phyloP scores from a whole-genome alignment of 495 filamentous ascomycete genomes.

The Tuber brumale region DNA sequence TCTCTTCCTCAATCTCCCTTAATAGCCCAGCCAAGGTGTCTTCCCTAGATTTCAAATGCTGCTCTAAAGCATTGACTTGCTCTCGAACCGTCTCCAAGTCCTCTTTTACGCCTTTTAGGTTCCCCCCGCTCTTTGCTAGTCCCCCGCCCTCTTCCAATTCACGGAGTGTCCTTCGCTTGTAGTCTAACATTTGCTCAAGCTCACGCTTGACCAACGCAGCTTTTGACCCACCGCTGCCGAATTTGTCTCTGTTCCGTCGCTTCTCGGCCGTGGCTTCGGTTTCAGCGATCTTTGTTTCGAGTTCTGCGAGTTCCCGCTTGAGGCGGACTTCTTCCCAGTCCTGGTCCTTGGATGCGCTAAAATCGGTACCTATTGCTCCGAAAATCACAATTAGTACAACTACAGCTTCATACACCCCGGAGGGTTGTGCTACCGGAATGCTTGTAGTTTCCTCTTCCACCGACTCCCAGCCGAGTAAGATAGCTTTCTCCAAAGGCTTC shows the following conservation, averaged over 20 bases:
- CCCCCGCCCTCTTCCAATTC: slow-evolving; percentile 71
- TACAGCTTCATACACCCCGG: not conserved
- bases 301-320: slow-evolving; percentile 79
- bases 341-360: slow-evolving; percentile 58
- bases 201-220: slow-evolving; percentile 88
- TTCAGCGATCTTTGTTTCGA: slow-evolving; percentile 74
- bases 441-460: slow-evolving; percentile 63
- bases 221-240: slow-evolving; percentile 47
- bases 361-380: slow-evolving; percentile 61
- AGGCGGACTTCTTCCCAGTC: slow-evolving; percentile 97
- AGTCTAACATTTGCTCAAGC: slow-evolving; percentile 79
- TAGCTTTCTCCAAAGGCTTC: slow-evolving; percentile 96
- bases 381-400: slow-evolving; percentile 4
- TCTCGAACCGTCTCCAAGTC: slow-evolving; percentile 69
- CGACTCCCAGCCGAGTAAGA: slow-evolving; percentile 77
- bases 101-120: slow-evolving; percentile 55
- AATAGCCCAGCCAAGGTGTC: slow-evolving; percentile 55
- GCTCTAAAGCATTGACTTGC: slow-evolving; percentile 65
- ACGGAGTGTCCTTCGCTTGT: slow-evolving; percentile 61
- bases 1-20: slow-evolving; percentile 61
- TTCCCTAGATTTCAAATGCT: slow-evolving; percentile 55
- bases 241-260: slow-evolving; percentile 52
- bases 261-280: slow-evolving; percentile 62
- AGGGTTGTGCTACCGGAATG: slow-evolving; percentile 47
- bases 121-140: slow-evolving; percentile 56